phyloP scores from a whole-genome alignment of 495 filamentous ascomycete genomes.

The Pyrenula massariospora region DNA sequence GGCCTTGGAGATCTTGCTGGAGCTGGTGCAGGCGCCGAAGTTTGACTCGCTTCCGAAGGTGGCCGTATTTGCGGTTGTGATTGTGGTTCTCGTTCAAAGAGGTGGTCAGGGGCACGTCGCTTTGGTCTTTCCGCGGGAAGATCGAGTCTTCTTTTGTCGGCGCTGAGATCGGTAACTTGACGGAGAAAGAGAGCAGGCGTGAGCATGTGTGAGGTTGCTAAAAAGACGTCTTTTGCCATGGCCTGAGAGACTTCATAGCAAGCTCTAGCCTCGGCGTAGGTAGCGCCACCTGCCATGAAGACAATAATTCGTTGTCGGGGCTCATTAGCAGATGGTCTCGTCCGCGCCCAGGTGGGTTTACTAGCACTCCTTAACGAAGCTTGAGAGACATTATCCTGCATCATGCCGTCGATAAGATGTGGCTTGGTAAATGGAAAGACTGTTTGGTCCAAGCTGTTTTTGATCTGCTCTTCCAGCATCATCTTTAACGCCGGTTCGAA shows the following conservation, averaged over 20 bases:
- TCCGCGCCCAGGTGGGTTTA: conserved; percentile 90
- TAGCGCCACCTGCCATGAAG: conserved; percentile 94
- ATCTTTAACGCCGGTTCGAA: conserved; percentile 43
- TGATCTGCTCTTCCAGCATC: conserved; percentile 59
- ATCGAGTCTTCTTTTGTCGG: conserved; percentile 60
- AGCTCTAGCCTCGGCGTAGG: conserved; percentile 73
- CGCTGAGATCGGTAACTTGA: conserved; percentile 68
- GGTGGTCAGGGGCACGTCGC: conserved; percentile 69
- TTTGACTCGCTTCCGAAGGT: conserved; percentile 22
- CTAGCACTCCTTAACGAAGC: conserved; percentile 72
- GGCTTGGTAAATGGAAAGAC: conserved; percentile 77
- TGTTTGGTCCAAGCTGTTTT: conserved; percentile 38
- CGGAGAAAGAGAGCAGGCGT: conserved; percentile 67
- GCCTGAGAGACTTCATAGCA: conserved; percentile 78
- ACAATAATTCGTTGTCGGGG: conserved; percentile 85
- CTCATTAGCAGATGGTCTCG: conserved; percentile 61
- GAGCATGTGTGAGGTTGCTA: conserved; percentile 86
- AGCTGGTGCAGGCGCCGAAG: conserved; percentile 8
- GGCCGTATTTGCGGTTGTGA: conserved; percentile 23
- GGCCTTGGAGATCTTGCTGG: conserved; percentile 11
- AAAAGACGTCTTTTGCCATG: conserved; percentile 68
- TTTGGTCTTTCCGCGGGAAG: conserved; percentile 73
- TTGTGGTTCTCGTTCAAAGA: conserved; percentile 68
- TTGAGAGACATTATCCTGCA: conserved; percentile 45
- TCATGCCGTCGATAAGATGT: conserved; percentile 45